Base-by-base conservation (phyloP, 805 yeast genomes). In the Ogataea haglerorum region DNA sequence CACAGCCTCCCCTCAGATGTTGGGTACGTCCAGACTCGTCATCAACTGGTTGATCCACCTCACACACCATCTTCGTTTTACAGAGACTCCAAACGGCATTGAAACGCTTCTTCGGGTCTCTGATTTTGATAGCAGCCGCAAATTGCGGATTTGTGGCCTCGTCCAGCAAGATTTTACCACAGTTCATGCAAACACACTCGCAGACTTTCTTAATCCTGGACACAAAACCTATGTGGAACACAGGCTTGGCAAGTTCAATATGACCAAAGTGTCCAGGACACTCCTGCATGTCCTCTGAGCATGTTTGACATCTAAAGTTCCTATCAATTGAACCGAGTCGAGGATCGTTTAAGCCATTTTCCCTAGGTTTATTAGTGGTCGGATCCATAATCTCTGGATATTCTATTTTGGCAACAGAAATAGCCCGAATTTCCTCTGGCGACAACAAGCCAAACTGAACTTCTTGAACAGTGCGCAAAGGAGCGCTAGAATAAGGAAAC, bases 201-300 rank as follows among this genome's bases (percentile, higher is more conserved):
- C 96, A 85, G 27, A 88, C 86, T 64, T 93, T 93, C 63, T 93
- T 93, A 58, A 93, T 91, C 61, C 87, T 91, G 34, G 95, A 78
- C 57, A 93, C 80, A 65, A 88, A 93, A 34, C 96, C 99, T 63
- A 93, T 88, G 65, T 93, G 99, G 68, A 93, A 93, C 27, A 93
- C 99, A 10, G 99, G 99, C 63, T 91, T 93, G 25, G 99, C 98
- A 51, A 93, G 74, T 63, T 93, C 99, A 47, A 93, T 93, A 61
- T 93, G 99, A 53, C 99, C 99, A 67, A 93, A 93, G 70, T 93
- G 99, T 45, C 99, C 99, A 0, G 98, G 98, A 68, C 99, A 93
- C 64, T 93, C 98, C 46, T 91, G 87, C 97, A 93, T 93, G 56
- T 91, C 96, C 65, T 93, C 99, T 57, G 96, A 95, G 75, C 99